Evolutionary conservation across 768 basidiomycete genomes (phyloP), one percentile per base, ranked within the genome.

Genomic region (Clathrus columnatus): DNA sequence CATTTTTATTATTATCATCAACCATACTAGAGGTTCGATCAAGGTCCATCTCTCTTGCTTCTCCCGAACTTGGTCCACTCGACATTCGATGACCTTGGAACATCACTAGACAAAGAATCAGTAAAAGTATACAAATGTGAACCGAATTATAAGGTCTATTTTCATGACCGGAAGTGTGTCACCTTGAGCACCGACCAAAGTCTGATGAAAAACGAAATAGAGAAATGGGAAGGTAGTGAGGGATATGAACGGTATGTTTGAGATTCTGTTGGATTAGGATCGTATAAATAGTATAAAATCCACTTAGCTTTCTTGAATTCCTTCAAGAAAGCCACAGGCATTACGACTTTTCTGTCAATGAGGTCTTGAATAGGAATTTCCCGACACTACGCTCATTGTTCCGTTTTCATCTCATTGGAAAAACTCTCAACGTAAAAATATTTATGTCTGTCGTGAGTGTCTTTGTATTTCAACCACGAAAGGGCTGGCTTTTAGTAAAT

Each of bases 71-170:
- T 74, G 2, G 72, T 74, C 60, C 61, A 67, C 29, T 62, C 69
- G 46, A 66, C 71, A 1, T 74, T 69, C 62, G 44, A 61, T 23
- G 73, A 74, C 43, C 64, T 74, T 23, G 70, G 65, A 0, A 69
- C 69, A 5, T 60, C 59, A 10, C 61, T 73, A 18, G 52, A 65
- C 42, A 61, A 63, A 14, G 67, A 69, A 27, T 67, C 69, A 29
- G 61, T 73, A 50, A 63, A 70, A 36, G 63, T 74, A 44, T 62
- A 70, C 26, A 70, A 74, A 53, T 74, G 73, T 59, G 63, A 72
- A 27, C 72, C 71, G 7, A 74, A 74, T 59, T 74, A 73, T 59
- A 60, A 67, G 17, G 62, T 73, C 41, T 70, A 73, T 48, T 74
- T 69, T 57, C 68, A 69, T 41, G 72, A 73, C 62, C 70, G 71